Evolutionary conservation across 768 basidiomycete genomes (phyloP).

Genomic region (Trametes cubensis): DNA sequence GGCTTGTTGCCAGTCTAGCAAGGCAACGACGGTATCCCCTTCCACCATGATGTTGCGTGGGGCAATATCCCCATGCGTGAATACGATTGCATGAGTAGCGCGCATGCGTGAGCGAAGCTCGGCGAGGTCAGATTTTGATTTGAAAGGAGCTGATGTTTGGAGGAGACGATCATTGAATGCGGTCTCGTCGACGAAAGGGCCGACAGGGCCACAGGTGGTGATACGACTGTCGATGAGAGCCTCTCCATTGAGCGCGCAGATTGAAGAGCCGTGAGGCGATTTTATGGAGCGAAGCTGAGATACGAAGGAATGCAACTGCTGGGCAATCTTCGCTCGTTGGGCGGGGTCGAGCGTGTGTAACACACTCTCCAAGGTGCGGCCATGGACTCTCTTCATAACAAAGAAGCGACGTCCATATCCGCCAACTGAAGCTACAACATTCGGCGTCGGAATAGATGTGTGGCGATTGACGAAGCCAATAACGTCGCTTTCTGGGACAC

Average conservation of each 20-base stretch:
- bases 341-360: background rate
- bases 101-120: background rate
- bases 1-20: slow-evolving; percentile 41
- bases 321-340: background rate
- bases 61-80: slow-evolving; percentile 48
- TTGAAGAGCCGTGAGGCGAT: background rate
- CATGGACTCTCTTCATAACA: background rate
- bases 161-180: slow-evolving; percentile 1
- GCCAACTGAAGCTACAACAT: background rate
- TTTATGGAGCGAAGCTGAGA: background rate
- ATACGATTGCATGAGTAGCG: slow-evolving; percentile 4
- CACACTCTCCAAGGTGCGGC: background rate
- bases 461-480: slow-evolving; percentile 2
- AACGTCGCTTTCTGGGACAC: background rate
- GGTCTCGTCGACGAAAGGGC: background rate
- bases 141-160: background rate
- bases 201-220: background rate
- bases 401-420: background rate
- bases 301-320: background rate
- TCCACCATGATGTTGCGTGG: slow-evolving; percentile 47
- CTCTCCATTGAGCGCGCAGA: background rate
- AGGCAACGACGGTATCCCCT: slow-evolving; percentile 33
- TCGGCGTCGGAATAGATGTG: slow-evolving; percentile 2
- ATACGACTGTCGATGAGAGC: background rate
- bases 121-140: background rate